Evolutionary conservation across 768 basidiomycete genomes (phyloP).

Genomic region (Trametes villosa): DNA sequence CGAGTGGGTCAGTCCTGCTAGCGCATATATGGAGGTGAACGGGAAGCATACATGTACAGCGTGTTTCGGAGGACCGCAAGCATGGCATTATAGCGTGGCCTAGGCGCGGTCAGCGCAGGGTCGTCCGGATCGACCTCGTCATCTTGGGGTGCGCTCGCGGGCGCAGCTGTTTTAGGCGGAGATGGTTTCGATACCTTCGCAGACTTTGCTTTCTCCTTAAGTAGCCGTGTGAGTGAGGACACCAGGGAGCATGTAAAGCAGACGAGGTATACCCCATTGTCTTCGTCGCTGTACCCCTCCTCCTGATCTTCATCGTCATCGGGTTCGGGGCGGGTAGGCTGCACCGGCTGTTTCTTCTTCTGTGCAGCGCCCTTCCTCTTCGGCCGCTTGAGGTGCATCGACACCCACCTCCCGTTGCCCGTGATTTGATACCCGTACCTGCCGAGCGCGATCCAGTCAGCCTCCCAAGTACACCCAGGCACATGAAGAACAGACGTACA

Average conservation of each 20-base stretch:
- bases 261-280: slow-evolving; percentile 17
- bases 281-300: slow-evolving; percentile 28
- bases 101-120: slow-evolving; percentile 58
- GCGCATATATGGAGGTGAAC: neutral
- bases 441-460: neutral
- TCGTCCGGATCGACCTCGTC: slow-evolving; percentile 62
- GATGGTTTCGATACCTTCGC: neutral
- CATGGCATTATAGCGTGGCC: slow-evolving; percentile 87
- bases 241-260: neutral
- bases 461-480: neutral
- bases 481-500: slow-evolving; percentile 50
- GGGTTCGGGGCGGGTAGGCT: slow-evolving; percentile 15
- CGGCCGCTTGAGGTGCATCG: slow-evolving; percentile 67
- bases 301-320: slow-evolving; percentile 29
- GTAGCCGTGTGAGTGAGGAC: neutral
- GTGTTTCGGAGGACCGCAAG: slow-evolving; percentile 82
- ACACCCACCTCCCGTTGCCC: slow-evolving; percentile 80
- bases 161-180: neutral
- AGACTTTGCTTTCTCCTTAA: slow-evolving; percentile 3
- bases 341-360: slow-evolving; percentile 43
- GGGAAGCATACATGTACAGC: slow-evolving; percentile 80
- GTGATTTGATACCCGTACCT: slow-evolving; percentile 80
- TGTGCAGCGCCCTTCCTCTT: slow-evolving; percentile 55
- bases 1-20: neutral
- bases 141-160: slow-evolving; percentile 23